phyloP scores from a whole-genome alignment of 208 protist genomes.

The Wallacemonas sp. region DNA sequence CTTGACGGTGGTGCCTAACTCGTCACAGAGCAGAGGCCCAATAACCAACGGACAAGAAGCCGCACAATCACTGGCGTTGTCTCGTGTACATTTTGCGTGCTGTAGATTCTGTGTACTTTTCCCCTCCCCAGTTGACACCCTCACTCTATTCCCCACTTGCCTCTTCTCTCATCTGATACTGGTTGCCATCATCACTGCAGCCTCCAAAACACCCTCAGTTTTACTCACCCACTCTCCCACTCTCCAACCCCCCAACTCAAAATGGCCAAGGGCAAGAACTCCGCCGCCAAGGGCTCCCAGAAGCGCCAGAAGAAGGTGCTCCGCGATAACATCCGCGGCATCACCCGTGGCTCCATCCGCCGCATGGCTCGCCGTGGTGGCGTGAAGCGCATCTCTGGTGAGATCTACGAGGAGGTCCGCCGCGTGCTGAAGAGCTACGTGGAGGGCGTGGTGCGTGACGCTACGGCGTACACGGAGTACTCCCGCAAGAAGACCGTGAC shows the following conservation, averaged over 20 bases:
- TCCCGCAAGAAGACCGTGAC: conserved; percentile 64
- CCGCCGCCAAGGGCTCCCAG: conserved; percentile 26
- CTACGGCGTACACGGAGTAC: conserved; percentile 72
- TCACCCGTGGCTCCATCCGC: conserved; percentile 8
- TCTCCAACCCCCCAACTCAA: neutral
- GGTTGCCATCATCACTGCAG: neutral
- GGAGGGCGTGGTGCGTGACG: conserved; percentile 64
- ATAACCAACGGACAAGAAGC: too few species aligned
- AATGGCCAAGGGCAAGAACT: too few species aligned
- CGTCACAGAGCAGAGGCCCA: too few species aligned
- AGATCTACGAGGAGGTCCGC: conserved; percentile 71
- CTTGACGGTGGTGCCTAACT: too few species aligned
- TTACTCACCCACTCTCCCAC: neutral
- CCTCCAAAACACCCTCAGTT: neutral
- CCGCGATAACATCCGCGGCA: conserved; percentile 39
- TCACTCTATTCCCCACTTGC: too few species aligned
- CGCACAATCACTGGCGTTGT: too few species aligned
- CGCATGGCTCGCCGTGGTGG: conserved; percentile 58
- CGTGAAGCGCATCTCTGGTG: conserved; percentile 68
- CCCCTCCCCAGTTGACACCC: too few species aligned
- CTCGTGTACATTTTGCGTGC: too few species aligned
- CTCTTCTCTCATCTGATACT: too few species aligned
- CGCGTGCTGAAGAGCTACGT: conserved; percentile 52
- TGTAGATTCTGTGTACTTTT: too few species aligned
- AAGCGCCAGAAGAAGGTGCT: conserved; percentile 45